These are phyloP conservation scores for Auricularia sp. DNA, from an alignment of 768 basidiomycete species.

Conservation along the genomic window DNA sequence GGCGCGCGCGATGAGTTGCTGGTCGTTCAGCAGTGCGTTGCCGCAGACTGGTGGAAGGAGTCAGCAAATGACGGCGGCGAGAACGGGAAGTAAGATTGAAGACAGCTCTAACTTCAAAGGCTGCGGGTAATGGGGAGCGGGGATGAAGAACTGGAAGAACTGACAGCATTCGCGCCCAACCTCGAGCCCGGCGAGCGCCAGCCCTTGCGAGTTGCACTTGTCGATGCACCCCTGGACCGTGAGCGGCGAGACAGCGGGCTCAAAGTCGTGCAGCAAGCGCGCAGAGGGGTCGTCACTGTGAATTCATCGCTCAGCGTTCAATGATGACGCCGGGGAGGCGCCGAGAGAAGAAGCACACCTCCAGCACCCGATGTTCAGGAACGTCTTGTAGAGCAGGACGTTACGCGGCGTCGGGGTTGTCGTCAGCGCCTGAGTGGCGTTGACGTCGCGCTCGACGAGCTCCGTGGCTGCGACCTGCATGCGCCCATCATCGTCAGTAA, in stretches of 20 bases:
- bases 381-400: neutral
- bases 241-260: neutral
- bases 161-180: neutral
- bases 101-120: too few relatives aligned
- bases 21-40: neutral
- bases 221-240: neutral
- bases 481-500: too few relatives aligned
- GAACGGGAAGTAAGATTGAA: too few relatives aligned
- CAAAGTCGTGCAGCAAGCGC: neutral
- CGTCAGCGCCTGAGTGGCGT: too few relatives aligned
- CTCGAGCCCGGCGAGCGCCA: neutral
- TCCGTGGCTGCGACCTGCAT: too few relatives aligned
- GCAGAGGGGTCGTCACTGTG: neutral
- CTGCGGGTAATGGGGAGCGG: too few relatives aligned
- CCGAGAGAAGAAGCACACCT: neutral
- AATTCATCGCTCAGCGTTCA: neutral
- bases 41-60: neutral
- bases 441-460: too few relatives aligned
- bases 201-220: neutral
- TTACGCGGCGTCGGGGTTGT: neutral
- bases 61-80: neutral
- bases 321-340: neutral
- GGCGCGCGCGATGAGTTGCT: neutral
- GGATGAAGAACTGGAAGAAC: neutral
- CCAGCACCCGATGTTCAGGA: neutral